Evolutionary conservation across 192 early-diverging fungal species (phyloP).

Genomic region (Phlyctochytrium planicorne): DNA sequence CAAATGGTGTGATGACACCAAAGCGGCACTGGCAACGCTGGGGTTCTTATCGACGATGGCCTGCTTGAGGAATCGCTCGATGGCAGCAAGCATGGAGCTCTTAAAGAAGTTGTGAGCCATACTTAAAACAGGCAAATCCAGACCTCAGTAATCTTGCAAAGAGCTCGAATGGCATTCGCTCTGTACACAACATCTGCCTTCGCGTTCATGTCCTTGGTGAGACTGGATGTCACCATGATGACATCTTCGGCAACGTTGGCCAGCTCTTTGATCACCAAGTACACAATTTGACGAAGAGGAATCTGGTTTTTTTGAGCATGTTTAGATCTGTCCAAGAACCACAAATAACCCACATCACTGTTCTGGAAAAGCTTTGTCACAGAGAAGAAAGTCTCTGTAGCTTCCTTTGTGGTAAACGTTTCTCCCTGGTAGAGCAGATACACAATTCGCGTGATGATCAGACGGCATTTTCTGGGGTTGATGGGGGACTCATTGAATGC

Average conservation of each 20-base stretch:
- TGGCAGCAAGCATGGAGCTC: conserved; percentile 91
- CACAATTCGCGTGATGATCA: conserved; percentile 89
- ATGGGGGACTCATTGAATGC: conserved; percentile 97
- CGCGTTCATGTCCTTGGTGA: conserved; percentile 96
- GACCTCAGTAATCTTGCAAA: conserved; percentile 96
- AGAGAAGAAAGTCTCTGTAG: conserved; percentile 96
- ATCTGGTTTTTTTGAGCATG: conserved; percentile 52
- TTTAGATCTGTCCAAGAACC: neutral
- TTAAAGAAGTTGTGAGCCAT: conserved; percentile 29
- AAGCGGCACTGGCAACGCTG: conserved; percentile 81
- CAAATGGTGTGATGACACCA: conserved; percentile 89
- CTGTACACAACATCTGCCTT: conserved; percentile 88
- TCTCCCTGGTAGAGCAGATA: conserved; percentile 91
- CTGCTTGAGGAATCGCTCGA: conserved; percentile 96
- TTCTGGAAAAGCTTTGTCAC: conserved; percentile 97
- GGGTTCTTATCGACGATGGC: conserved; percentile 95
- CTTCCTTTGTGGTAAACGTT: conserved; percentile 88
- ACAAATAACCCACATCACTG: conserved; percentile 66
- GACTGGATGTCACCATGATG: conserved; percentile 92
- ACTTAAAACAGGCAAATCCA: conserved; percentile 30
- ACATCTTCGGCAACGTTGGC: conserved; percentile 91
- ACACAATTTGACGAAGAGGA: conserved; percentile 94
- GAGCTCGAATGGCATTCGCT: conserved; percentile 92
- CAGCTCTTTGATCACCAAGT: conserved; percentile 96
- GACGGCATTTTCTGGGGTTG: conserved; percentile 88